Conservation (phyloP, 257 asterid genomes). For the Vinca minor region DNA sequence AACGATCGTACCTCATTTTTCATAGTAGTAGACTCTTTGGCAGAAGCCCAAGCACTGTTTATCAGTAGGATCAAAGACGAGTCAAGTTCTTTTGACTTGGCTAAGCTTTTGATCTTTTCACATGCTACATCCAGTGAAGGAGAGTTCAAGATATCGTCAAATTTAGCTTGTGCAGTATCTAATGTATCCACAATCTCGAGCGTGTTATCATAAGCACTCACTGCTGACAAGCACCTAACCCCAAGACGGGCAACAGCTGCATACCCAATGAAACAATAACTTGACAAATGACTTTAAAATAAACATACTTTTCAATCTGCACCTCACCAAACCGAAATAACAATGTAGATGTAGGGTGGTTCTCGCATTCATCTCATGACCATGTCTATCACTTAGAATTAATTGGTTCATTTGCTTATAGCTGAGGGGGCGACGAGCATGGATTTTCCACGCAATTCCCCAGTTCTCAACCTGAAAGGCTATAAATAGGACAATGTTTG, state of each 20-base stretch:
- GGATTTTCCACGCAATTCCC: not conserved
- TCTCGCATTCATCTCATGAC: not conserved
- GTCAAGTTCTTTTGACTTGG: conserved; percentile 82
- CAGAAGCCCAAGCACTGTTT: conserved; percentile 86
- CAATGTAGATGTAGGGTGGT: not conserved
- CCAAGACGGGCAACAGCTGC: conserved; percentile 86
- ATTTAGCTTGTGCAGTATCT: conserved; percentile 84
- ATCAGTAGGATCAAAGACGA: conserved; percentile 83
- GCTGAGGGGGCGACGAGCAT: not conserved
- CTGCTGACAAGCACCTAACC: conserved; percentile 82
- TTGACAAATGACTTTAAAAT: not conserved
- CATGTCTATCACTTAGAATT: not conserved
- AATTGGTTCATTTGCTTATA: not conserved
- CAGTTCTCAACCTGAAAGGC: too few relatives aligned
- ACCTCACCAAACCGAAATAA: not conserved
- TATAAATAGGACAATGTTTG: too few relatives aligned
- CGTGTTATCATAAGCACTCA: conserved; percentile 86
- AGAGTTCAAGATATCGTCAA: conserved; percentile 74
- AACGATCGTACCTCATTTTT: conserved; percentile 59
- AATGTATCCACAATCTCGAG: conserved; percentile 73
- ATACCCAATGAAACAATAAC: conserved; percentile 17
- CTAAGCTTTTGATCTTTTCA: conserved; percentile 76
- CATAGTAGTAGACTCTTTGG: conserved; percentile 74
- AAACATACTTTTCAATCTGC: not conserved
- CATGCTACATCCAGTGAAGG: conserved; percentile 72